These are phyloP conservation scores for Fusarium palustre DNA, from an alignment of 2,329 filamentous ascomycete species.

Conservation along the genomic window DNA sequence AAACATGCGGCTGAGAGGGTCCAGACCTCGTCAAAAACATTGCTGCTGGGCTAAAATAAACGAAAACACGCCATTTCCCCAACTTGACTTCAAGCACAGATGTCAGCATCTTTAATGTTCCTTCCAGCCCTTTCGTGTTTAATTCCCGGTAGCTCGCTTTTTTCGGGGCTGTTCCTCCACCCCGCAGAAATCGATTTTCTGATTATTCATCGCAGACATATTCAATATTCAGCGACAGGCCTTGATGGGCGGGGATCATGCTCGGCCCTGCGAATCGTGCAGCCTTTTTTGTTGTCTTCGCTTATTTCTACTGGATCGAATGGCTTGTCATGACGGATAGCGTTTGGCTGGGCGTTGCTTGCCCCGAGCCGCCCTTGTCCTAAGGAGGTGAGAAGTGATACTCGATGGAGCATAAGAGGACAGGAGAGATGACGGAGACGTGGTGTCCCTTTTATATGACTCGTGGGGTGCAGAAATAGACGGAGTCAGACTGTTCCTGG, in stretches of 20 bases:
- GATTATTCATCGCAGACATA: conserved; percentile 50
- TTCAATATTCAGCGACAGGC: conserved; percentile 41
- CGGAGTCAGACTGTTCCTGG: not conserved
- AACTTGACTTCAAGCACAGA: not conserved
- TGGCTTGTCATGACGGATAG: conserved; percentile 6
- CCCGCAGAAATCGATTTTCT: conserved; percentile 41
- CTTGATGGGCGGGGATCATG: conserved; percentile 20
- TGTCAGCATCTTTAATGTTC: not conserved
- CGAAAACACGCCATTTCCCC: conserved; percentile 21
- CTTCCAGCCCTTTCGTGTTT: not conserved
- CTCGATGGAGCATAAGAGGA: not conserved
- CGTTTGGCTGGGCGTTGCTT: conserved; percentile 7
- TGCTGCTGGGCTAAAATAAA: conserved; percentile 1
- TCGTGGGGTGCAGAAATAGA: not conserved
- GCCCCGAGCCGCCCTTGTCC: conserved; percentile 21
- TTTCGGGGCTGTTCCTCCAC: not conserved
- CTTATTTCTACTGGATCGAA: conserved; percentile 2
- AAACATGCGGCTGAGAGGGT: conserved; percentile 20
- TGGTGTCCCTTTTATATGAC: conserved; percentile 20
- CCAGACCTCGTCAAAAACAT: conserved; percentile 13
- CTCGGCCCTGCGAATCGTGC: conserved; percentile 8
- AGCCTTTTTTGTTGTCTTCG: not conserved
- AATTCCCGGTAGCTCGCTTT: conserved; percentile 20
- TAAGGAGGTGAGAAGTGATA: not conserved
- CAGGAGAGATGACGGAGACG: not conserved